Percentiles rank a stretch among this genome's conserved stretches.
Conservation (phyloP, 2,329 filamentous ascomycete genomes). For the Trichoderma atroviride region DNA sequence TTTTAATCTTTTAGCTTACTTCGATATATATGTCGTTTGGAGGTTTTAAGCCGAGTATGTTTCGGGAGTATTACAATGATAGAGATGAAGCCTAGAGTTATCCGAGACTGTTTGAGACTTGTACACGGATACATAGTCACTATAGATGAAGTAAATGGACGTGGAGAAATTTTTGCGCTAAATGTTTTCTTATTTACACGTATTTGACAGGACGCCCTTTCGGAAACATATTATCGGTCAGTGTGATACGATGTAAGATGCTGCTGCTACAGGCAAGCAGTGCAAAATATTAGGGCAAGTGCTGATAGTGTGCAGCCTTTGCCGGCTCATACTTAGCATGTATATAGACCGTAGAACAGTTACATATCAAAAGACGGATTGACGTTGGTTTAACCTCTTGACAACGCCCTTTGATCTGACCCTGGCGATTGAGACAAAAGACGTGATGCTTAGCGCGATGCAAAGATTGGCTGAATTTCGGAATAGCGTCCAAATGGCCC, state of each 20-base stretch:
- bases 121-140: neutral
- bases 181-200: neutral
- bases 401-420: conserved; percentile 3
- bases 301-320: neutral
- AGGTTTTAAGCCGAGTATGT: no score
- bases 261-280: neutral
- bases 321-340: neutral
- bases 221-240: neutral
- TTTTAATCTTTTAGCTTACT: no score
- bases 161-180: no score
- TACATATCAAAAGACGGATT: neutral
- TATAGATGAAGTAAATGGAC: neutral
- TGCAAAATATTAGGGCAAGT: neutral
- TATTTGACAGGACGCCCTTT: neutral
- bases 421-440: neutral
- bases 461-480: neutral
- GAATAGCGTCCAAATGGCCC: conserved; percentile 8
- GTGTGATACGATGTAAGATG: no score
- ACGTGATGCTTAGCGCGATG: conserved; percentile 3
- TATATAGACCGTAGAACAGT: neutral
- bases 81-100: neutral
- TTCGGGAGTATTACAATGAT: neutral
- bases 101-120: neutral
- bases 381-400: conserved; percentile 4
- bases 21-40: no score